A percentile compares a stretch with the other conserved stretches of the same genome.
These are phyloP conservation scores for Uromyces viciae-fabae DNA, from an alignment of 1,284 basidiomycete species.

Conservation along the genomic window DNA sequence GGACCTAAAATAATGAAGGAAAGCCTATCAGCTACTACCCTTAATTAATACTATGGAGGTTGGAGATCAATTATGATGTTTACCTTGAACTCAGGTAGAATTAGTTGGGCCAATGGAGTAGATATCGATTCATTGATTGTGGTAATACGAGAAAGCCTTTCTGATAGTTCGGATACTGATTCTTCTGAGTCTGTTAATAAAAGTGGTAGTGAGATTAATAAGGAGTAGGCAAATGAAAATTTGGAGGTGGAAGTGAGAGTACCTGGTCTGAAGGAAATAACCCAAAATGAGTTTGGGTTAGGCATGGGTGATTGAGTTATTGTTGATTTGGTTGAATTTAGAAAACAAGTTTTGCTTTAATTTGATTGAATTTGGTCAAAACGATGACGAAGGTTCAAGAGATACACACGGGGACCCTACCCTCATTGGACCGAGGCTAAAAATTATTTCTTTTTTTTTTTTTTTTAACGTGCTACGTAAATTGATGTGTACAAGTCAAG, in stretches of 20 bases:
- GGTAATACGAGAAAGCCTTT: conserved; percentile 22
- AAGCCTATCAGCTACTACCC: too few relatives aligned
- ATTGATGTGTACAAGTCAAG: too few relatives aligned
- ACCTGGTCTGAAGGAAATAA: conserved; percentile 44
- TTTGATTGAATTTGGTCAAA: too few relatives aligned
- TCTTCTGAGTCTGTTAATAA: conserved; percentile 39
- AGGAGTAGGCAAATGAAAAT: not conserved
- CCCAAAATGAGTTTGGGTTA: conserved; percentile 43
- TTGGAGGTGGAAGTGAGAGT: not conserved
- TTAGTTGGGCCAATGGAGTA: conserved; percentile 18
- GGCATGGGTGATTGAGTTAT: conserved; percentile 20
- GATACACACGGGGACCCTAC: too few relatives aligned
- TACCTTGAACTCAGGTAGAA: conserved; percentile 44
- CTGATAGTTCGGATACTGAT: conserved; percentile 30
- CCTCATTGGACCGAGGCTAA: too few relatives aligned
- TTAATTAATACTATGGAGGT: not conserved
- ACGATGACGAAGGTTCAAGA: too few relatives aligned
- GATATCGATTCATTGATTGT: conserved; percentile 21
- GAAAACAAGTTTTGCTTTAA: too few relatives aligned
- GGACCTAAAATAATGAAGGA: conserved; percentile 64
- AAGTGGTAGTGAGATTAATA: not conserved
- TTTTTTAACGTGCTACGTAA: too few relatives aligned
- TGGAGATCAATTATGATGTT: not conserved
- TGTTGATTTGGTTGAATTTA: too few relatives aligned
- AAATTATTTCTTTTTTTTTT: too few relatives aligned